phyloP scores from a whole-genome alignment of 345 rosid species.

The Boechera stricta region DNA sequence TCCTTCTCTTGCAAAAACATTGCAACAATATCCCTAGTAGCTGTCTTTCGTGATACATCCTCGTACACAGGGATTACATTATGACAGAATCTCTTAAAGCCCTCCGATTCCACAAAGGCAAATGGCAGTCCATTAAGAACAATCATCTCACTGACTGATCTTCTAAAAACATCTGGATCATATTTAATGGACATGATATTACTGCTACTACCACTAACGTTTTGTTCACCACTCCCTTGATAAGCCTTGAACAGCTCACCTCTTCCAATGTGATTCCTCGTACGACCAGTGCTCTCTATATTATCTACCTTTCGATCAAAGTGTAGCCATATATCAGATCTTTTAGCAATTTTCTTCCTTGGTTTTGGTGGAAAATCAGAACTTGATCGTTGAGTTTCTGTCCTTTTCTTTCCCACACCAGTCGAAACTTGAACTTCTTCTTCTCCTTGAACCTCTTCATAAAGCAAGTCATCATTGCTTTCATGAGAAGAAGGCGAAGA shows the following conservation, averaged over 20 bases:
- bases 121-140: background rate
- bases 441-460: background rate
- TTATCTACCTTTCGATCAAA: background rate
- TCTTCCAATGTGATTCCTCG: too few relatives aligned
- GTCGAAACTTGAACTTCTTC: background rate
- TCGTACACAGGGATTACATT: background rate
- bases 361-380: background rate
- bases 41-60: background rate
- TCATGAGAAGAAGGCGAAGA: background rate
- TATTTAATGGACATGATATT: background rate
- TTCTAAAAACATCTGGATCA: background rate
- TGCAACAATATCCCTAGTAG: background rate
- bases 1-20: background rate
- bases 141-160: background rate
- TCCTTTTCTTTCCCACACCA: background rate
- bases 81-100: background rate
- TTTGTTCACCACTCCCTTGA: too few relatives aligned
- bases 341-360: background rate
- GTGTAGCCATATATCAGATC: background rate
- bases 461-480: background rate
- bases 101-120: background rate
- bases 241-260: too few relatives aligned
- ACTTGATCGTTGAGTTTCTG: background rate
- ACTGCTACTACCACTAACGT: background rate
- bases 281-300: background rate